A percentile compares a stretch with the other conserved stretches of the same genome.
Evolutionary conservation across 2,329 filamentous ascomycete species (phyloP).

Genomic region (Ophiostoma fasciatum): DNA sequence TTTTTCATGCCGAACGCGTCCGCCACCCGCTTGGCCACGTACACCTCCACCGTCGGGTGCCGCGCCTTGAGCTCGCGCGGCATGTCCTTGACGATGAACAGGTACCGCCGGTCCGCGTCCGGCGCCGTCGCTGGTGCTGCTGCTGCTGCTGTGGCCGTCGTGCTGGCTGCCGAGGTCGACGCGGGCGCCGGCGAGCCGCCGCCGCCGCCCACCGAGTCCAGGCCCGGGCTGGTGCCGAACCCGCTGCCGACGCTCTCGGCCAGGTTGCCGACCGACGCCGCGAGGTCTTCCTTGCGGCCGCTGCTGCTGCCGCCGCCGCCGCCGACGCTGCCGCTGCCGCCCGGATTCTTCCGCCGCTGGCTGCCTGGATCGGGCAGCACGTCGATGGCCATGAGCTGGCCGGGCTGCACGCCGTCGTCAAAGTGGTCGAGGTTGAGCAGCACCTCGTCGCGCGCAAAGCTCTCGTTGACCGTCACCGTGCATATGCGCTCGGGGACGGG

Average conservation of each 20-base stretch:
- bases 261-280: slow-evolving; percentile 2
- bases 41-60: slow-evolving; percentile 52
- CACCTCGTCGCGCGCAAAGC: slow-evolving; percentile 63
- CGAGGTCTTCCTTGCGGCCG: slow-evolving; percentile 12
- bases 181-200: slow-evolving; percentile 3
- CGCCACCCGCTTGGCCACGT: slow-evolving; percentile 62
- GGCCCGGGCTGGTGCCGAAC: no score
- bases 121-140: background rate
- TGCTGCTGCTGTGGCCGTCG: background rate
- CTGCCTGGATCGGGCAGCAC: slow-evolving; percentile 27
- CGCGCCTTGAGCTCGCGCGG: slow-evolving; percentile 50
- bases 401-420: slow-evolving; percentile 45
- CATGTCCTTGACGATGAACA: slow-evolving; percentile 60
- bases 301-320: slow-evolving; percentile 11
- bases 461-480: slow-evolving; percentile 51
- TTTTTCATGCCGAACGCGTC: slow-evolving; percentile 70
- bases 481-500: slow-evolving; percentile 31
- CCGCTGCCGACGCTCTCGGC: no score
- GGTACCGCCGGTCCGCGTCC: slow-evolving; percentile 32
- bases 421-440: slow-evolving; percentile 63
- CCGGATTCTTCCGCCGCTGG: slow-evolving; percentile 15
- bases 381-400: slow-evolving; percentile 59
- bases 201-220: slow-evolving; percentile 16
- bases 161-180: slow-evolving; percentile 7
- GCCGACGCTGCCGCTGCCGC: slow-evolving; percentile 6